A percentile compares a stretch with the other conserved stretches of the same genome.
Evolutionary conservation across 1,284 basidiomycete species (phyloP).

Genomic region (Singerocomus rubriflavus): DNA sequence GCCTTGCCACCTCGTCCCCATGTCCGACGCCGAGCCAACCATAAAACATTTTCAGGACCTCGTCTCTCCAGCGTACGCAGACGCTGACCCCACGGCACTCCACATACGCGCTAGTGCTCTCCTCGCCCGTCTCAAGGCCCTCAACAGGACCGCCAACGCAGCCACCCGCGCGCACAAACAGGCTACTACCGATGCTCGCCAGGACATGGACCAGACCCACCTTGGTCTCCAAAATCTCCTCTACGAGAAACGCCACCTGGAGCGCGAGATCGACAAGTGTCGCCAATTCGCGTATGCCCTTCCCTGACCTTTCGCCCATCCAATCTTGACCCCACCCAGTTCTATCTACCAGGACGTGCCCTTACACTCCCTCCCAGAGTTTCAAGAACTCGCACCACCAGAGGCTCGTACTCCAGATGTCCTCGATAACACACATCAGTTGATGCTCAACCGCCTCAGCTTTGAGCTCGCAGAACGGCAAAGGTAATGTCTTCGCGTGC

Average conservation of each 20-base stretch:
- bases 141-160: conserved; percentile 70
- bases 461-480: conserved; percentile 81
- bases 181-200: conserved; percentile 67
- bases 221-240: conserved; percentile 77
- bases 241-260: conserved; percentile 80
- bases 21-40: conserved; percentile 43
- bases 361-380: conserved; percentile 64
- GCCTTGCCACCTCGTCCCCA: conserved; percentile 1
- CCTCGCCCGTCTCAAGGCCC: conserved; percentile 68
- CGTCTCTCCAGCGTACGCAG: conserved; percentile 43
- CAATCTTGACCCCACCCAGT: conserved; percentile 34
- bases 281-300: conserved; percentile 73
- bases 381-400: conserved; percentile 59
- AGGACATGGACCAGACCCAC: conserved; percentile 81
- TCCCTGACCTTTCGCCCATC: neutral
- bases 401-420: conserved; percentile 60
- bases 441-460: conserved; percentile 77
- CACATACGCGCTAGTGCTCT: conserved; percentile 68
- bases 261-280: conserved; percentile 84
- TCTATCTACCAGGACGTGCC: conserved; percentile 81
- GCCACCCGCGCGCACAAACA: conserved; percentile 68
- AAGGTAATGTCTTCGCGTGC: conserved; percentile 43
- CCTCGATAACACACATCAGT: conserved; percentile 65
- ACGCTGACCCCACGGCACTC: conserved; percentile 49
- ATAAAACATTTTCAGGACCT: conserved; percentile 61